A percentile compares a stretch with the other conserved stretches of the same genome.
phyloP scores from a whole-genome alignment of 2,329 filamentous ascomycete species.

The Colletotrichum spinosum region DNA sequence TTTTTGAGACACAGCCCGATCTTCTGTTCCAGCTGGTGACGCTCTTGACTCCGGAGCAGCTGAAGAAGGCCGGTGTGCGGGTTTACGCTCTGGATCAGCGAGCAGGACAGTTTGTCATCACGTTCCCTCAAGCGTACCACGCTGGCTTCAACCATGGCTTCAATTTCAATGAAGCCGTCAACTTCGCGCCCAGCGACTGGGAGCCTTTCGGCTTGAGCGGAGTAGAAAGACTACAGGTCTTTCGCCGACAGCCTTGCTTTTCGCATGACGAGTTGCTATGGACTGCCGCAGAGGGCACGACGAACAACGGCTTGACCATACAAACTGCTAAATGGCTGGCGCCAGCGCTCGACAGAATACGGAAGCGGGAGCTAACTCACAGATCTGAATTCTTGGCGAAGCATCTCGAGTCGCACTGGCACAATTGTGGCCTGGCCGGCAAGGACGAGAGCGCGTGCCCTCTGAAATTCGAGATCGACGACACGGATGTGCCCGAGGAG shows the following conservation, averaged over 20 bases:
- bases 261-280: conserved; percentile 95
- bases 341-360: conserved; percentile 84
- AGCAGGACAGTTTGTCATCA: conserved; percentile 95
- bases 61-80: conserved; percentile 91
- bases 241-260: conserved; percentile 93
- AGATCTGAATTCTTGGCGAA: conserved; percentile 76
- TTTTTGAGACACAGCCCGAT: conserved; percentile 97
- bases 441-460: conserved; percentile 65
- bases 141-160: conserved; percentile 99
- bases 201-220: conserved; percentile 90
- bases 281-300: conserved; percentile 85
- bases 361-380: conserved; percentile 76
- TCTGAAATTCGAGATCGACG: conserved; percentile 73
- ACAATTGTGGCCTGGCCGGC: conserved; percentile 65
- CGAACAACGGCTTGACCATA: conserved; percentile 74
- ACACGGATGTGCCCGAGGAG: conserved; percentile 85
- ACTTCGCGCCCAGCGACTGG: conserved; percentile 96
- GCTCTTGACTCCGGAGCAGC: conserved; percentile 89
- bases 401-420: conserved; percentile 67
- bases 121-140: conserved; percentile 96
- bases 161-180: conserved; percentile 99
- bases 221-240: conserved; percentile 86
- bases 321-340: conserved; percentile 95
- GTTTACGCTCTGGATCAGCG: conserved; percentile 97
- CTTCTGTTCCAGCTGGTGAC: conserved; percentile 98